Conservation (phyloP, 192 early-diverging fungal species). For the Mortierella claussenii region DNA sequence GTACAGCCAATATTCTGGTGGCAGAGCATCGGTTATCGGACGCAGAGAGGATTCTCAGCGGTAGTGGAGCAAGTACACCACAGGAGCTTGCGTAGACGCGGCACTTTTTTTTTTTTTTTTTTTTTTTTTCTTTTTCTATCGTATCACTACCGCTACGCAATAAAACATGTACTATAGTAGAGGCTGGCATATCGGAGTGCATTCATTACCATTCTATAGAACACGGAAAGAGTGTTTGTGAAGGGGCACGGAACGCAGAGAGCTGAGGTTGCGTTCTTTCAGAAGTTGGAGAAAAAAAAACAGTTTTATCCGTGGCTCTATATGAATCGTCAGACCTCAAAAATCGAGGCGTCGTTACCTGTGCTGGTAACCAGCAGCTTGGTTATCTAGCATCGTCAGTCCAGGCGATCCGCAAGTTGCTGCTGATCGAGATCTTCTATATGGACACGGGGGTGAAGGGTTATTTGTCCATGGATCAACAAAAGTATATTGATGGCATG, state of each 20-base stretch:
- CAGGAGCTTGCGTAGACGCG: neutral
- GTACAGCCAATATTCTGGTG: conserved; percentile 75
- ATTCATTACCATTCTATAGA: neutral
- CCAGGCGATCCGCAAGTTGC: conserved; percentile 55
- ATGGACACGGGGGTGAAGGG: conserved; percentile 56
- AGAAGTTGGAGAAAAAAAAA: conserved; percentile 2
- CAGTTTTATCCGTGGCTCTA: conserved; percentile 21
- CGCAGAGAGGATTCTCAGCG: conserved; percentile 44
- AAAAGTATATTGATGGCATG: conserved; percentile 33
- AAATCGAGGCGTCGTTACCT: conserved; percentile 55
- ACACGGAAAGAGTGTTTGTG: conserved; percentile 1
- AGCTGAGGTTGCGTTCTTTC: conserved; percentile 30
- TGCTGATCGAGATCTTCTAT: conserved; percentile 72
- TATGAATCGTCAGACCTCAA: conserved; percentile 1
- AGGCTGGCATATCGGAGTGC: neutral
- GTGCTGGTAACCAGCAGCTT: conserved; percentile 61
- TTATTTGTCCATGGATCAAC: conserved; percentile 47
- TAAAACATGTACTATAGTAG: neutral
- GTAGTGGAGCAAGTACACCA: conserved; percentile 25
- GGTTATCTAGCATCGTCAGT: conserved; percentile 52
- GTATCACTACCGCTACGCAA: neutral
- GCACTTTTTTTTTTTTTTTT: neutral
- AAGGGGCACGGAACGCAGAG: neutral
- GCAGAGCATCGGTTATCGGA: conserved; percentile 43
- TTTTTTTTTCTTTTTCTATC: neutral